phyloP scores from a whole-genome alignment of 306 rosid genomes.

The Vigna reflexopilosa region DNA sequence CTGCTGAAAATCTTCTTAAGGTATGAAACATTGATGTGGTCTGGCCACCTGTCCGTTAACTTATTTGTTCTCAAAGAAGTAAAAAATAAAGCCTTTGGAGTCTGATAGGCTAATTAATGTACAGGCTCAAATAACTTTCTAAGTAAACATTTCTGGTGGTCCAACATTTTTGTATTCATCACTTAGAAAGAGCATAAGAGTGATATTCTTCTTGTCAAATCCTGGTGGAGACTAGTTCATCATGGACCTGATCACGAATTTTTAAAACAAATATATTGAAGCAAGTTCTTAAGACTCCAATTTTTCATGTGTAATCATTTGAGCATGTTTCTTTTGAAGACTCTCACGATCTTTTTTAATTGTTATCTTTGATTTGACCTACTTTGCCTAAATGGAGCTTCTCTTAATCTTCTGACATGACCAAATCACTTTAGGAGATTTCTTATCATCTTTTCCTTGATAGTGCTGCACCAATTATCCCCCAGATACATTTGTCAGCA shows the following conservation, averaged over 20 bases:
- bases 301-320: conserved; percentile 5
- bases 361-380: background rate
- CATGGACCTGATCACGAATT: background rate
- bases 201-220: conserved; percentile 22
- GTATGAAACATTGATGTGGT: conserved; percentile 55
- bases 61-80: conserved; percentile 35
- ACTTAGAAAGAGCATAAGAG: conserved; percentile 15
- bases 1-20: conserved; percentile 92
- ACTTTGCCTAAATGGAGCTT: conserved; percentile 15
- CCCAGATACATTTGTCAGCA: conserved; percentile 7
- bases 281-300: background rate
- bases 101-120: background rate
- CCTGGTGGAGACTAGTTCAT: conserved; percentile 15
- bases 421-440: conserved; percentile 1
- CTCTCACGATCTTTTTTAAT: background rate
- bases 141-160: conserved; percentile 10
- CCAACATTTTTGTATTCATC: background rate
- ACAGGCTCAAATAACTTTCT: conserved; percentile 11
- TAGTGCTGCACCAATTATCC: conserved; percentile 10
- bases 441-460: conserved; percentile 11
- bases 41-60: conserved; percentile 32
- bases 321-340: background rate
- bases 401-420: conserved; percentile 28
- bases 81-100: conserved; percentile 9
- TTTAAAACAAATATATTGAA: conserved; percentile 8